Evolutionary conservation across 2,329 filamentous ascomycete species (phyloP), one percentile per base, ranked within the genome.

Genomic region (Hypoxylon sp.): DNA sequence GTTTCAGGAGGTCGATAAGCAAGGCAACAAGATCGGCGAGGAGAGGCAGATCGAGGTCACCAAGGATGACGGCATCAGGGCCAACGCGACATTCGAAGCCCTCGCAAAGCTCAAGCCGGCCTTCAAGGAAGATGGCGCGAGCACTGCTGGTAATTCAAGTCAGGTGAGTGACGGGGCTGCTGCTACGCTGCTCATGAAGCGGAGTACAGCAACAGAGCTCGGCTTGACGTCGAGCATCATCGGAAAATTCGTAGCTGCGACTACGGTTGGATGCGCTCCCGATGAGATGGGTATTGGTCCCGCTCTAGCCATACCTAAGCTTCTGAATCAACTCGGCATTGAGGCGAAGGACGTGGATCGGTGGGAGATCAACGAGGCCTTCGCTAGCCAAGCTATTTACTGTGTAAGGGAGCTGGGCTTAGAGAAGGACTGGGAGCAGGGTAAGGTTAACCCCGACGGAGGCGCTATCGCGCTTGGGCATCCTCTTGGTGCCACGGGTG

Each of bases 271-370:
- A 11, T 97, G 93, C 77, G 85, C 84, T 56, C 94, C 95, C 0
- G 93, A 97, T 76, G 94, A 97, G 85, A 98, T 98, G 95, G 94
- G 95, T 41, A 85, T 98, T 63, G 94, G 95, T 0, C 94, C 95
- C 0, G 93, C 93, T 0, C 77, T 97, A 28, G 94, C 93, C 0
- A 95, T 98, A 57, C 94, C 94, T 5, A 92, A 91, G 77, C 84
- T 97, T 19, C 84, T 98, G n/a, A 79, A 83, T 17, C 87, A 88
- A 67, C 87, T 91, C 1, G 93, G 90, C 0, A 78, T 98, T 13
- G 77, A 81, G 46, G 90, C 83, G 11, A 83, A 84, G 1, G 93
- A 98, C 63, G 88, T 98, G 0, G 87, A 90, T 36, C 83, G 96
- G 9, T 98, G 94, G 94, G 94, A 98, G 84, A 91, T 98, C 80